Evolutionary conservation across 306 rosid species (phyloP).

Genomic region (Medicago lupulina): DNA sequence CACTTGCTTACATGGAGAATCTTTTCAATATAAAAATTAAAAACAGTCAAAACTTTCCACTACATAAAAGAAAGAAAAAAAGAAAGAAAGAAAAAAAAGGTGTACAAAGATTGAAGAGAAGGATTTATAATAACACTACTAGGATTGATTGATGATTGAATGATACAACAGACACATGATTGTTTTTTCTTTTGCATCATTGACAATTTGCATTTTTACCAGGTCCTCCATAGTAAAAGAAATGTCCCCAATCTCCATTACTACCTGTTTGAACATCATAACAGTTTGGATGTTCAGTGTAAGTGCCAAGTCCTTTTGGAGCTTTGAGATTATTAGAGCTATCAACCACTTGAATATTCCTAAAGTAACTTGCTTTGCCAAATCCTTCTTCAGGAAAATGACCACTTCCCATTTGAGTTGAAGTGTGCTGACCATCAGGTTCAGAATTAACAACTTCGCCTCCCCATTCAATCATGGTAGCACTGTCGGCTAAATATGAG

Average conservation of each 20-base stretch:
- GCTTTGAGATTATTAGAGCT: conserved; percentile 91
- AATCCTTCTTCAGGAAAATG: conserved; percentile 95
- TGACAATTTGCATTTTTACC: conserved; percentile 85
- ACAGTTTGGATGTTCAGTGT: conserved; percentile 89
- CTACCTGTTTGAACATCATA: conserved; percentile 95
- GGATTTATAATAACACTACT: conserved; percentile 47
- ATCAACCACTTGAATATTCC: conserved; percentile 92
- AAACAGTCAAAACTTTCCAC: conserved; percentile 87
- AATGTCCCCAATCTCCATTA: conserved; percentile 98
- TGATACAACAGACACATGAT: conserved; percentile 53
- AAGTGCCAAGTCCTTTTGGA: conserved; percentile 84
- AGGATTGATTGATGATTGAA: conserved; percentile 57
- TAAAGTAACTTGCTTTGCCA: conserved; percentile 90
- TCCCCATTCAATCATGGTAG: conserved; percentile 99
- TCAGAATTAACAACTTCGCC: conserved; percentile 95
- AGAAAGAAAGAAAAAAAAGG: background rate
- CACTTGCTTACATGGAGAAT: conserved; percentile 71
- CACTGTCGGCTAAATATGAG: conserved; percentile 95
- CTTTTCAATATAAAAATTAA: conserved; percentile 45
- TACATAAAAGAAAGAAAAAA: conserved; percentile 46
- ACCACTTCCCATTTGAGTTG: conserved; percentile 97
- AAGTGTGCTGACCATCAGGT: conserved; percentile 84
- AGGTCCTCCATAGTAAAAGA: conserved; percentile 98
- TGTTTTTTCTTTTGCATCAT: conserved; percentile 42
- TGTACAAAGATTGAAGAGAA: conserved; percentile 46